A percentile compares a stretch with the other conserved stretches of the same genome.
Evolutionary conservation across 2,329 filamentous ascomycete species (phyloP).

Genomic region (Colletotrichum sp.): DNA sequence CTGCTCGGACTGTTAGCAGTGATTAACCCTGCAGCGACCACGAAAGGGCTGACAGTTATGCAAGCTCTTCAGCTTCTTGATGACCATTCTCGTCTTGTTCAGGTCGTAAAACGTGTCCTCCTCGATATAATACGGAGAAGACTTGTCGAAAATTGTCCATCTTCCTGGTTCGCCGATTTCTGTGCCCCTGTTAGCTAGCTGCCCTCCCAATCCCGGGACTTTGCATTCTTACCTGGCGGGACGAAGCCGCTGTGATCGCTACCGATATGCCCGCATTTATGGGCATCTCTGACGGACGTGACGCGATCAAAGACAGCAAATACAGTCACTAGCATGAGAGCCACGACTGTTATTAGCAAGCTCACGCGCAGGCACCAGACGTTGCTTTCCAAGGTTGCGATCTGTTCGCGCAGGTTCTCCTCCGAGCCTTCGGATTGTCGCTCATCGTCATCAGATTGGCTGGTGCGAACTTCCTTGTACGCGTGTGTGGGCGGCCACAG

Average conservation of each 20-base stretch:
- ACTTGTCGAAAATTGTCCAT: constrained; percentile 2
- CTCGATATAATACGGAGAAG: background rate
- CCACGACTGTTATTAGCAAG: background rate
- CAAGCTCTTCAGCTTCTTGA: background rate
- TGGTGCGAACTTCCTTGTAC: background rate
- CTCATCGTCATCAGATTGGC: constrained; percentile 6
- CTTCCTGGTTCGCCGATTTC: background rate
- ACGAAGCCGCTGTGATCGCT: constrained; percentile 11
- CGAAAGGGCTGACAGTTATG: background rate
- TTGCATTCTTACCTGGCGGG: background rate
- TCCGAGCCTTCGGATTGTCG: background rate
- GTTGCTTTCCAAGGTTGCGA: background rate
- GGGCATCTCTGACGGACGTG: background rate
- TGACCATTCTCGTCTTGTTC: background rate
- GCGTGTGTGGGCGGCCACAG: background rate
- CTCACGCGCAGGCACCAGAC: constrained; percentile 3
- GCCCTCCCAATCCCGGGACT: background rate
- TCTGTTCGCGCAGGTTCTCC: background rate
- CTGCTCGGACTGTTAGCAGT: background rate
- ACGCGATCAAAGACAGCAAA: background rate
- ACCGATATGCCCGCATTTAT: background rate
- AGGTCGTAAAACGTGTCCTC: constrained; percentile 3
- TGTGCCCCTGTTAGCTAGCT: background rate
- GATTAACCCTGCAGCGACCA: no score
- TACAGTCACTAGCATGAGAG: background rate